Percentiles rank a stretch among this genome's conserved stretches.
phyloP scores from a whole-genome alignment of 768 basidiomycete species.

The Macrolepiota dolichaula region DNA sequence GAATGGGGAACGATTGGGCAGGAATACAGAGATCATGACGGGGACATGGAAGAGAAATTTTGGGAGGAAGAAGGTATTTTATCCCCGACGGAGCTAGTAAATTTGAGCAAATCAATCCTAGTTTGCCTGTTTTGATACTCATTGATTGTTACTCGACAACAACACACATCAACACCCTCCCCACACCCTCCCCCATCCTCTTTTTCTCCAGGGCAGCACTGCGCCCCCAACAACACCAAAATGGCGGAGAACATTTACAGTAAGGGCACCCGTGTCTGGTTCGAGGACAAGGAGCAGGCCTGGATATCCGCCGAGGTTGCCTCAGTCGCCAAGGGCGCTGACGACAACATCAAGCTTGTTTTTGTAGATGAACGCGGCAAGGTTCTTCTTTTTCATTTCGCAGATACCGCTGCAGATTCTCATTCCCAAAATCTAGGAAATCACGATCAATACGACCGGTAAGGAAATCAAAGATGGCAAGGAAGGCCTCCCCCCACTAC shows the following conservation, averaged over 20 bases:
- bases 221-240: conserved; percentile 20
- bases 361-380: conserved; percentile 92
- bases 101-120: neutral
- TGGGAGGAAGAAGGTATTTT: neutral
- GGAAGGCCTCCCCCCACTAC: conserved; percentile 83
- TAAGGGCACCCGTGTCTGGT: conserved; percentile 89
- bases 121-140: conserved; percentile 2
- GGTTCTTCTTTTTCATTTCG: conserved; percentile 40
- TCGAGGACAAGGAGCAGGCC: conserved; percentile 90
- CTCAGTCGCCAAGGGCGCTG: conserved; percentile 56
- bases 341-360: conserved; percentile 76
- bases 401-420: conserved; percentile 11
- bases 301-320: conserved; percentile 91
- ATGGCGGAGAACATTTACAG: conserved; percentile 94
- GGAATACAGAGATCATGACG: neutral
- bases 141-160: conserved; percentile 11
- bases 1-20: neutral
- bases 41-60: neutral
- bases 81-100: neutral
- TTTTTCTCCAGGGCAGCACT: conserved; percentile 27
- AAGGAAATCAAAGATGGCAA: conserved; percentile 79
- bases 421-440: conserved; percentile 51
- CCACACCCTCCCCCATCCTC: conserved; percentile 14
- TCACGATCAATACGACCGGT: conserved; percentile 70
- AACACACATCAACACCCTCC: conserved; percentile 15